Percentiles rank a stretch among this genome's conserved stretches.
Evolutionary conservation across 176 grass and related monocot species (phyloP).

Genomic region (Oryza nivara): DNA sequence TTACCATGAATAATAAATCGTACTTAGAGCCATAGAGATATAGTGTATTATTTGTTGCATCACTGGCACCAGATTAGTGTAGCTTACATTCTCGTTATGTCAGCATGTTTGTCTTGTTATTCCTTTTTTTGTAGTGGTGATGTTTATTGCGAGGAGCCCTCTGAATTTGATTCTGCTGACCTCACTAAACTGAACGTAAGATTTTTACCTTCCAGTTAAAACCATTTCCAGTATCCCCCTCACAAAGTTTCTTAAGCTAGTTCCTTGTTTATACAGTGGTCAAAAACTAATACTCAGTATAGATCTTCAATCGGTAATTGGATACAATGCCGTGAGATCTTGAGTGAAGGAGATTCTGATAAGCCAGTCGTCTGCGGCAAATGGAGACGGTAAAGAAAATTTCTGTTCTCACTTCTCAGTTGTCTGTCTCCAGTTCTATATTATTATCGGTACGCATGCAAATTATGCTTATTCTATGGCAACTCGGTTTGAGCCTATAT

Average conservation of each 20-base stretch:
- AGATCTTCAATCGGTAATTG: conserved; percentile 80
- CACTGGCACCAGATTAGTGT: neutral
- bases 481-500: conserved; percentile 15
- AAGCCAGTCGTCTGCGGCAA: conserved; percentile 76
- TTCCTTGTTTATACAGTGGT: conserved; percentile 49
- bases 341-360: conserved; percentile 53
- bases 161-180: conserved; percentile 58
- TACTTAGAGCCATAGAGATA: conserved; percentile 6
- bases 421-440: conserved; percentile 10
- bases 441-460: conserved; percentile 9
- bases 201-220: conserved; percentile 42
- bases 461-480: conserved; percentile 5
- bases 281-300: conserved; percentile 41
- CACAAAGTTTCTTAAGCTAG: conserved; percentile 41
- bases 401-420: conserved; percentile 23
- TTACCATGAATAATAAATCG: conserved; percentile 4
- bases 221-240: neutral
- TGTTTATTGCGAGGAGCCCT: conserved; percentile 48
- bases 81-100: conserved; percentile 25
- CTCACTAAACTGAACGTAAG: conserved; percentile 66
- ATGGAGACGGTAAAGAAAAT: conserved; percentile 81
- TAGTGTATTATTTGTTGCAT: conserved; percentile 26
- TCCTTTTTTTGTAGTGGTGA: conserved; percentile 42
- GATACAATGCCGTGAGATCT: conserved; percentile 79
- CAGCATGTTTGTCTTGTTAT: conserved; percentile 27